Percentiles rank a stretch among this genome's conserved stretches.
Conservation (phyloP, 2,329 filamentous ascomycete species). For the Trichoderma hamatum region DNA sequence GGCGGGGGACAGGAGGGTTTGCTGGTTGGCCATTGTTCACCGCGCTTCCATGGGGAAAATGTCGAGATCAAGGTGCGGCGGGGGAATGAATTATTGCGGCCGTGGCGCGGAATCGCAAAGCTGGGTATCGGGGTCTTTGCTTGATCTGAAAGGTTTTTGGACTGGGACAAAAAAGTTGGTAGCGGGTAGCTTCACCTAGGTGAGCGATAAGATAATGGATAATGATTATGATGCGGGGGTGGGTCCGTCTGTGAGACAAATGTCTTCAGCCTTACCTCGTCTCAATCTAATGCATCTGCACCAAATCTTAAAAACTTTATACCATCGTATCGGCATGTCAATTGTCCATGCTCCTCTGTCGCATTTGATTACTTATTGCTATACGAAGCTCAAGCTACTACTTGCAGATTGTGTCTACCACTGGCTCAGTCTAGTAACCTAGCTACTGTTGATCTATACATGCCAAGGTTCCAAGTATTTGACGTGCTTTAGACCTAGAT, state of each 20-base stretch:
- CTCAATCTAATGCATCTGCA: not conserved
- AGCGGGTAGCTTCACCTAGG: constrained; percentile 36
- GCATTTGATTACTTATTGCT: not conserved
- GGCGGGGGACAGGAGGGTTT: constrained; percentile 84
- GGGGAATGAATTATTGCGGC: not conserved
- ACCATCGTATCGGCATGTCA: not conserved
- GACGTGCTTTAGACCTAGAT: not conserved
- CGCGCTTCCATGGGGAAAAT: constrained; percentile 8
- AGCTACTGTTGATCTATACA: too few species aligned
- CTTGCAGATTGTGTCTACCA: not conserved
- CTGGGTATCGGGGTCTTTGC: constrained; percentile 2
- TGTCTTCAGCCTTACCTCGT: not conserved
- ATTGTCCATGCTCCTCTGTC: not conserved
- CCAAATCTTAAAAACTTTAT: not conserved
- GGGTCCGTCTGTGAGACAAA: constrained; percentile 1
- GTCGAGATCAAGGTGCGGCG: not conserved
- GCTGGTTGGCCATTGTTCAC: constrained; percentile 63
- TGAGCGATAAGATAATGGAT: constrained; percentile 45
- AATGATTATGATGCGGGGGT: constrained; percentile 34
- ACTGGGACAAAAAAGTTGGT: constrained; percentile 29
- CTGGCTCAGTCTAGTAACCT: not conserved
- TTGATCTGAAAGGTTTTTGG: constrained; percentile 33
- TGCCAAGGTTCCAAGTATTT: not conserved
- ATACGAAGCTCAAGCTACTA: not conserved
- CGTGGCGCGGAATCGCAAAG: not conserved